phyloP scores from a whole-genome alignment of 345 rosid genomes.

The Jatropha curcas region DNA sequence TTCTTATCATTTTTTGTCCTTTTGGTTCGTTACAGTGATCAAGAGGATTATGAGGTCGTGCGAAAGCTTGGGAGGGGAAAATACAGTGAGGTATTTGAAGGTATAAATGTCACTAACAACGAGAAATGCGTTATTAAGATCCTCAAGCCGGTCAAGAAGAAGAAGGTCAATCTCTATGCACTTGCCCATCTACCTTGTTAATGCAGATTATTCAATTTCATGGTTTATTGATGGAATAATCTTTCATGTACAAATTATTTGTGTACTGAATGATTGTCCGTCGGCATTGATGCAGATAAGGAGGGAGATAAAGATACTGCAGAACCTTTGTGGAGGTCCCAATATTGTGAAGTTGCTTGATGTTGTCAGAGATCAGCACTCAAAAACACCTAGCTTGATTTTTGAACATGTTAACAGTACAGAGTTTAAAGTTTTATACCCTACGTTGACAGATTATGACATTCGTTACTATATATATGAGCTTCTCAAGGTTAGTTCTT shows the following conservation, averaged over 20 bases:
- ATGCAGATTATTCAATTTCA: not conserved
- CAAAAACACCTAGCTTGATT: constrained; percentile 81
- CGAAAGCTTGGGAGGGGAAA: constrained; percentile 83
- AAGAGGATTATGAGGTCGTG: constrained; percentile 78
- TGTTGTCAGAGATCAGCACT: constrained; percentile 75
- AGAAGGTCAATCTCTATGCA: constrained; percentile 46
- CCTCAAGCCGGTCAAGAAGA: constrained; percentile 78
- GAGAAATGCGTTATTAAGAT: constrained; percentile 68
- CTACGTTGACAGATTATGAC: constrained; percentile 68
- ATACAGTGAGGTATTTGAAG: constrained; percentile 80
- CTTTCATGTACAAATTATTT: not conserved
- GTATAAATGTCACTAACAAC: constrained; percentile 51
- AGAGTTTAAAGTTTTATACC: constrained; percentile 72
- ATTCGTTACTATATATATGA: constrained; percentile 71
- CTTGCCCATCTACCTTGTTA: not conserved
- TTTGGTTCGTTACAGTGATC: constrained; percentile 42
- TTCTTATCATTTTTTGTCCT: not conserved
- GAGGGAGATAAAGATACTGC: constrained; percentile 76
- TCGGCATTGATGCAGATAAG: constrained; percentile 51
- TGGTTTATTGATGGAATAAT: too few species aligned
- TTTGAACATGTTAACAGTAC: constrained; percentile 72
- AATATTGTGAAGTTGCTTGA: constrained; percentile 75
- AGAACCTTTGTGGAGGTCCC: constrained; percentile 76
- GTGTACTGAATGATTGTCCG: not conserved
- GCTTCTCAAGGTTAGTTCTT: constrained; percentile 62